Evolutionary conservation across 768 basidiomycete species (phyloP).

Genomic region (Trametes sanguinea): DNA sequence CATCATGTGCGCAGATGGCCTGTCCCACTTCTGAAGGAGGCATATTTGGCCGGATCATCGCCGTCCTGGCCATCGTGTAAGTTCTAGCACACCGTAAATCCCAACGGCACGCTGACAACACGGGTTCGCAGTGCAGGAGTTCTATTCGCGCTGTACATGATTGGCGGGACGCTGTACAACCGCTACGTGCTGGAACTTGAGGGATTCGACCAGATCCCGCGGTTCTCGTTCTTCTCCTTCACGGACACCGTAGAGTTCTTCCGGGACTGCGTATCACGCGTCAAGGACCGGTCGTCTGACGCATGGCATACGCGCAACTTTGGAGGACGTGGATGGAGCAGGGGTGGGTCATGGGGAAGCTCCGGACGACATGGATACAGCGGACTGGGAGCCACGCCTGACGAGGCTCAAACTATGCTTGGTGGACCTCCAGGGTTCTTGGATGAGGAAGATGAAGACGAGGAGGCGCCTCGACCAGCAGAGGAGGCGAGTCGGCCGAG

Average conservation of each 20-base stretch:
- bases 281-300: constrained; percentile 25
- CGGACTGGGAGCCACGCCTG: constrained; percentile 28
- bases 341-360: constrained; percentile 21
- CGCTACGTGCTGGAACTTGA: constrained; percentile 70
- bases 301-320: constrained; percentile 28
- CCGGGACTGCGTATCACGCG: constrained; percentile 25
- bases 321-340: constrained; percentile 22
- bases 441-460: constrained; percentile 33
- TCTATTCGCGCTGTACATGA: constrained; percentile 62
- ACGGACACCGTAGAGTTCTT: constrained; percentile 29
- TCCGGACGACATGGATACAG: constrained; percentile 27
- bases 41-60: constrained; percentile 52
- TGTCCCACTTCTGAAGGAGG: constrained; percentile 67
- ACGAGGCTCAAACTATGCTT: constrained; percentile 33
- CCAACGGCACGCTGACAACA: constrained; percentile 1
- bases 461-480: constrained; percentile 14
- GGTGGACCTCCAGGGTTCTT: constrained; percentile 31
- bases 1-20: constrained; percentile 51
- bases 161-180: constrained; percentile 75
- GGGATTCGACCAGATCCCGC: constrained; percentile 75
- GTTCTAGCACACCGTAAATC: constrained; percentile 32
- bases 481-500: constrained; percentile 7
- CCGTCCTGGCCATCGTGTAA: constrained; percentile 60
- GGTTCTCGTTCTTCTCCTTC: constrained; percentile 45
- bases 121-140: constrained; percentile 48